Percentiles rank a stretch among this genome's conserved stretches.
These are phyloP conservation scores for Lasiodiplodia gonubiensis DNA, from an alignment of 2,329 filamentous ascomycete species.

Conservation along the genomic window DNA sequence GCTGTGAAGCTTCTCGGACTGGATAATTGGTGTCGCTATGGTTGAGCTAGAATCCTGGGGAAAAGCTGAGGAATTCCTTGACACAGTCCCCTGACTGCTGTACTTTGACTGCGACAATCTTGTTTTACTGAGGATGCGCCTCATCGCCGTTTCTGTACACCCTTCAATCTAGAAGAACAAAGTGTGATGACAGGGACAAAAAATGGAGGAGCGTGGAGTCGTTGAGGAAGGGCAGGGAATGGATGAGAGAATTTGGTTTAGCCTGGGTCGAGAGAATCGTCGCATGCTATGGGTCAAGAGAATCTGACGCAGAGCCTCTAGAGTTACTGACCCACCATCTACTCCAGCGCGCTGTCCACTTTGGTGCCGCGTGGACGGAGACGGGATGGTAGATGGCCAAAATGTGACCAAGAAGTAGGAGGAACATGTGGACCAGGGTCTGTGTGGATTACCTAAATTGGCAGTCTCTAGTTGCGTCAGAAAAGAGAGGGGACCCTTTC, in stretches of 20 bases:
- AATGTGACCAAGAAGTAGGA: neutral
- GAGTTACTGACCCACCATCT: neutral
- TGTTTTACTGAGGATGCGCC: neutral
- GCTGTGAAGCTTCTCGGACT: no score
- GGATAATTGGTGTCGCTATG: no score
- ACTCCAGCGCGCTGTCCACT: conserved; percentile 2
- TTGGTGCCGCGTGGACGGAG: neutral
- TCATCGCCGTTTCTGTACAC: neutral
- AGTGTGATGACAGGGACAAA: neutral
- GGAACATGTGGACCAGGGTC: neutral
- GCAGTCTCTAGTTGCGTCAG: conserved; percentile 1
- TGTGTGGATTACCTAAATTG: neutral
- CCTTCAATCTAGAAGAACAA: neutral
- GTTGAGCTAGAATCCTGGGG: no score
- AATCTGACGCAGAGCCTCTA: neutral
- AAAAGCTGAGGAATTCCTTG: no score
- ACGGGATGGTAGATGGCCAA: neutral
- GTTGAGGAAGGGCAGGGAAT: neutral
- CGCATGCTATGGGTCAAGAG: neutral
- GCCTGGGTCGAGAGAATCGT: neutral
- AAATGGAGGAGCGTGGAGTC: neutral
- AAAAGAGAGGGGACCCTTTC: conserved; percentile 8
- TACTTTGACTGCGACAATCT: no score
- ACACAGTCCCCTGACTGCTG: no score
- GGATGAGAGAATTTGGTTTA: neutral